phyloP scores from a whole-genome alignment of 768 basidiomycete species.

The Lentinula lateritia region DNA sequence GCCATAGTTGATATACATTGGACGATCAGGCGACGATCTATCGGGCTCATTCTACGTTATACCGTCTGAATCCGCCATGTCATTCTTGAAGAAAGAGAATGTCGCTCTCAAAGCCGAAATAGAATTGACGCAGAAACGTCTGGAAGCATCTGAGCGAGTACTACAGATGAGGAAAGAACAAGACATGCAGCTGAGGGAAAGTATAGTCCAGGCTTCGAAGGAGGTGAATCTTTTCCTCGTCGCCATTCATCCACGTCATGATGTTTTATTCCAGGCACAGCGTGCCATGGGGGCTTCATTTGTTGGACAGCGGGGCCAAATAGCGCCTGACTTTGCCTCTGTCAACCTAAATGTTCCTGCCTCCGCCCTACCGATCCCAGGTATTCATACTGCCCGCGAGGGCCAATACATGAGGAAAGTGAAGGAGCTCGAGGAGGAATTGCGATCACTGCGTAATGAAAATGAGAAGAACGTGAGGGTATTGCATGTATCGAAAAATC shows the following conservation, averaged over 20 bases:
- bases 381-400: slow-evolving; percentile 48
- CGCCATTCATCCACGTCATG: not conserved
- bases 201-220: slow-evolving; percentile 66
- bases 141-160: slow-evolving; percentile 57
- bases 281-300: slow-evolving; percentile 70
- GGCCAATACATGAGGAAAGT: slow-evolving; percentile 55
- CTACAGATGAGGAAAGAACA: slow-evolving; percentile 72
- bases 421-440: slow-evolving; percentile 80
- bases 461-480: slow-evolving; percentile 76
- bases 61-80: slow-evolving; percentile 49
- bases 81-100: slow-evolving; percentile 64
- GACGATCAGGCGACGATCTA: slow-evolving; percentile 50
- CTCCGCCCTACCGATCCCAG: slow-evolving; percentile 37
- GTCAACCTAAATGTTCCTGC: slow-evolving; percentile 55
- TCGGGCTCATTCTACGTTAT: slow-evolving; percentile 80
- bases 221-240: slow-evolving; percentile 32
- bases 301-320: slow-evolving; percentile 40
- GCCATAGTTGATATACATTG: slow-evolving; percentile 1
- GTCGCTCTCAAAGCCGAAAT: slow-evolving; percentile 54
- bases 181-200: slow-evolving; percentile 73
- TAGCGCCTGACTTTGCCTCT: slow-evolving; percentile 45
- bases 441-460: slow-evolving; percentile 54
- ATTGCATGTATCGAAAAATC: not conserved
- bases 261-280: slow-evolving; percentile 51
- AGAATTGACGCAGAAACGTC: slow-evolving; percentile 47